A percentile compares a stretch with the other conserved stretches of the same genome.
Evolutionary conservation across 768 basidiomycete species (phyloP).

Genomic region (Lactifluus pinguis): DNA sequence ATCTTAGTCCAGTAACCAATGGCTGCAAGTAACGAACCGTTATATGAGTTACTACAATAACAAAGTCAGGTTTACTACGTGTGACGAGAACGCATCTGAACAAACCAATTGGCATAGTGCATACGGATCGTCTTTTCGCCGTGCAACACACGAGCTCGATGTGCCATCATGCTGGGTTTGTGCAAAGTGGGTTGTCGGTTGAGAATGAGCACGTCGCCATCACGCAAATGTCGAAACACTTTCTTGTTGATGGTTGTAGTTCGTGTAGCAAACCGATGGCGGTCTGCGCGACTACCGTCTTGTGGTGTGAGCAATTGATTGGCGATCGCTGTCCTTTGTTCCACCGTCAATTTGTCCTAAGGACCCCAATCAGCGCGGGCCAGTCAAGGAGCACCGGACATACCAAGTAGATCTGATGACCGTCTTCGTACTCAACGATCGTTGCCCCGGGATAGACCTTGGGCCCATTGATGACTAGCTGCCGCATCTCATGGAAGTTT

Average conservation of each 20-base stretch:
- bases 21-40: slow-evolving; percentile 44
- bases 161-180: slow-evolving; percentile 99
- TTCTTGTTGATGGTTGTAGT: slow-evolving; percentile 89
- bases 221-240: slow-evolving; percentile 88
- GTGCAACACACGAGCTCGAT: slow-evolving; percentile 80
- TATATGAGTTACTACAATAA: slow-evolving; percentile 82
- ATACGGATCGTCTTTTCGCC: slow-evolving; percentile 99
- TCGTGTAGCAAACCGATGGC: slow-evolving; percentile 60
- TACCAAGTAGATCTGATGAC: slow-evolving; percentile 76
- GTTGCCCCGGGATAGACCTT: slow-evolving; percentile 86
- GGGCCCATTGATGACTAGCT: slow-evolving; percentile 86
- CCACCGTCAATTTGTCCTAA: slow-evolving; percentile 77
- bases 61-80: slow-evolving; percentile 17
- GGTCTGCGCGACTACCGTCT: slow-evolving; percentile 49
- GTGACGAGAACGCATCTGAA: slow-evolving; percentile 12
- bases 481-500: slow-evolving; percentile 83
- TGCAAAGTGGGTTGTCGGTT: slow-evolving; percentile 98
- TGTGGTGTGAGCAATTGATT: slow-evolving; percentile 91
- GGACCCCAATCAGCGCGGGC: neutral
- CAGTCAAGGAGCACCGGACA: slow-evolving; percentile 19
- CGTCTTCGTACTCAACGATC: slow-evolving; percentile 94
- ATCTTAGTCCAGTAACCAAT: slow-evolving; percentile 5
- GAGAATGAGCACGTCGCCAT: slow-evolving; percentile 91
- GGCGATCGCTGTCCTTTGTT: slow-evolving; percentile 90
- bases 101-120: slow-evolving; percentile 99